Conservation (phyloP, 1,284 basidiomycete genomes). For the Inonotus obliquus region DNA sequence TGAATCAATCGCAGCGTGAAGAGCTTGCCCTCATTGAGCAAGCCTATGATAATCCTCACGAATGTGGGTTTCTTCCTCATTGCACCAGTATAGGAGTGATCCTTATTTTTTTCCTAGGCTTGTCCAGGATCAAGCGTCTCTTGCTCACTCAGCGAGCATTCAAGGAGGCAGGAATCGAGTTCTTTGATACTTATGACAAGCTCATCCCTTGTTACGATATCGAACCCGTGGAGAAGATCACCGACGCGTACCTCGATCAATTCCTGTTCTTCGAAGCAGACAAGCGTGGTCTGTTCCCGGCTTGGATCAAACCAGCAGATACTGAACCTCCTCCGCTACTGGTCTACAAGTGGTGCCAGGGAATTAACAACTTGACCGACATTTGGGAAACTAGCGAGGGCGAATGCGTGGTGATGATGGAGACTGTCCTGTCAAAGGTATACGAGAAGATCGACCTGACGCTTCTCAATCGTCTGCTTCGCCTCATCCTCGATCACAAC, state of each 20-base stretch:
- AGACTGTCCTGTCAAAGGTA: constrained; percentile 92
- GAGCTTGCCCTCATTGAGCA: constrained; percentile 95
- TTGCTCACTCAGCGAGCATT: constrained; percentile 94
- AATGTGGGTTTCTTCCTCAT: constrained; percentile 47
- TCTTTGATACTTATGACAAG: constrained; percentile 95
- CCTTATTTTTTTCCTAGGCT: constrained; percentile 38
- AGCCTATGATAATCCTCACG: constrained; percentile 92
- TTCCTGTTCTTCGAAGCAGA: constrained; percentile 92
- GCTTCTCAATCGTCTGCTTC: constrained; percentile 86
- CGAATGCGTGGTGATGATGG: constrained; percentile 96
- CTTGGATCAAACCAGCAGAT: constrained; percentile 97
- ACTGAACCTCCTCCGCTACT: constrained; percentile 94
- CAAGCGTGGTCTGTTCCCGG: constrained; percentile 93
- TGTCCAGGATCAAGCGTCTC: constrained; percentile 95
- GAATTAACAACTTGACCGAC: constrained; percentile 90
- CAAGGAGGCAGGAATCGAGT: constrained; percentile 96
- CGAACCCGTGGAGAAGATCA: constrained; percentile 98
- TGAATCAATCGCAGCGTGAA: constrained; percentile 95
- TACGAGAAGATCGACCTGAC: constrained; percentile 98
- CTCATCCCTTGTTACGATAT: constrained; percentile 98
- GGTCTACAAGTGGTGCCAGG: constrained; percentile 97
- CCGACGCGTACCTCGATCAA: constrained; percentile 92
- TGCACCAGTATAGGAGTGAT: constrained; percentile 1
- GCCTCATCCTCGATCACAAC: constrained; percentile 95
- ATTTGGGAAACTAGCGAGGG: constrained; percentile 97